These are phyloP conservation scores for Fusarium pseudocircinatum DNA, from an alignment of 2,329 filamentous ascomycete genomes.

Conservation along the genomic window DNA sequence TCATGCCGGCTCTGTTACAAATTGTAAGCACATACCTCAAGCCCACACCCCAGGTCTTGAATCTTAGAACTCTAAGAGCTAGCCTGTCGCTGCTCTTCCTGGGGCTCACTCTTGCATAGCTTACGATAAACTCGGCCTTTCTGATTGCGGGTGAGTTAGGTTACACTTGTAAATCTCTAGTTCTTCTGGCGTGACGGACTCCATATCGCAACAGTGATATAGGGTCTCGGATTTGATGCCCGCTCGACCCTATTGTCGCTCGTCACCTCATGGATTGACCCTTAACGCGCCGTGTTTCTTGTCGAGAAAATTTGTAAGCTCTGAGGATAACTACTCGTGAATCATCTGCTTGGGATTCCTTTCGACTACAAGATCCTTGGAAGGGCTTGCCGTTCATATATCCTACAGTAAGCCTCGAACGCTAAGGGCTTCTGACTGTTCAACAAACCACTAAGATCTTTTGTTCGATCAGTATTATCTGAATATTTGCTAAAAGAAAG, in stretches of 20 bases:
- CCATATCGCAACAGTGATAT: neutral
- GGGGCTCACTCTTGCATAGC: neutral
- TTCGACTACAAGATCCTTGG: neutral
- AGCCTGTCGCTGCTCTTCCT: neutral
- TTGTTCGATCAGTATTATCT: neutral
- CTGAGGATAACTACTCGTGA: too few relatives aligned
- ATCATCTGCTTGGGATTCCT: neutral
- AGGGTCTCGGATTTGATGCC: neutral
- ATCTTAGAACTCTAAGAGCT: neutral
- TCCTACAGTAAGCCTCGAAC: too few relatives aligned
- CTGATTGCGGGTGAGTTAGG: neutral
- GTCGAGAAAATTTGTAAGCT: neutral
- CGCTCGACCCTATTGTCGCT: neutral
- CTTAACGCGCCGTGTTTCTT: neutral
- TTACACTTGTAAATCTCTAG: rapidly evolving
- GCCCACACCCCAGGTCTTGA: neutral
- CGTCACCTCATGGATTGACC: neutral
- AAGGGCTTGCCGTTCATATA: neutral
- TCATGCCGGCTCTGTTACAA: neutral
- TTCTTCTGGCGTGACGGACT: neutral
- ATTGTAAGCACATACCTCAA: neutral
- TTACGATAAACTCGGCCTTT: neutral
- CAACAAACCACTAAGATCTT: rapidly evolving
- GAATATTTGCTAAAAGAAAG: neutral
- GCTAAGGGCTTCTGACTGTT: too few relatives aligned